Evolutionary conservation across 768 basidiomycete genomes (phyloP).

Genomic region (Panaeolus cyanescens): DNA sequence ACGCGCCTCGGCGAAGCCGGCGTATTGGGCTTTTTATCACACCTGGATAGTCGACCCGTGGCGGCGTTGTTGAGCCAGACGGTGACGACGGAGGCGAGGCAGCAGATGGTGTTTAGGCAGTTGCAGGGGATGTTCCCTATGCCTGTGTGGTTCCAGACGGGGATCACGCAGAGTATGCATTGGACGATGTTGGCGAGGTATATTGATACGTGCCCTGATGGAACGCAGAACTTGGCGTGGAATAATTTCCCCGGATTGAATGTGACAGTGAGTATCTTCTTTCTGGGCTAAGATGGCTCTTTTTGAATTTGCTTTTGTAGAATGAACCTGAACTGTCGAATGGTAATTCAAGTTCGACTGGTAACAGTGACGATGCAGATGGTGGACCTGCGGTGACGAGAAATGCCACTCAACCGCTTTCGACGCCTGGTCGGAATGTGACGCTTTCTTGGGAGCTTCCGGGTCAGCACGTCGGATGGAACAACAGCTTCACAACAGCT

Average conservation of each 20-base stretch:
- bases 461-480: not conserved
- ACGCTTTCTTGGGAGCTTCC: not conserved
- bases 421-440: not conserved
- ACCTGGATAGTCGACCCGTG: not conserved
- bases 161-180: conserved; percentile 58
- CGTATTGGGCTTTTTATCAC: not conserved
- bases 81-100: conserved; percentile 60
- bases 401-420: not conserved
- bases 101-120: conserved; percentile 66
- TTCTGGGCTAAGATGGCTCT: no score
- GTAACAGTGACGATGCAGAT: no score
- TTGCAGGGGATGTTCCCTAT: conserved; percentile 57
- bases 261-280: not conserved
- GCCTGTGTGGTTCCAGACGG: conserved; percentile 53
- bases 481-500: not conserved
- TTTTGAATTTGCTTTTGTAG: no score
- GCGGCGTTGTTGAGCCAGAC: conserved; percentile 45
- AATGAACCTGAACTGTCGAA: no score
- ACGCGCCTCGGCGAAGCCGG: not conserved
- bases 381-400: no score
- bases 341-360: not conserved
- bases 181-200: conserved; percentile 61
- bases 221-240: not conserved
- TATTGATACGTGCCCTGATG: conserved; percentile 26
- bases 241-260: not conserved